A percentile compares a stretch with the other conserved stretches of the same genome.
These are phyloP conservation scores for Nigrospora sphaerica DNA, from an alignment of 2,329 filamentous ascomycete species.

Conservation along the genomic window DNA sequence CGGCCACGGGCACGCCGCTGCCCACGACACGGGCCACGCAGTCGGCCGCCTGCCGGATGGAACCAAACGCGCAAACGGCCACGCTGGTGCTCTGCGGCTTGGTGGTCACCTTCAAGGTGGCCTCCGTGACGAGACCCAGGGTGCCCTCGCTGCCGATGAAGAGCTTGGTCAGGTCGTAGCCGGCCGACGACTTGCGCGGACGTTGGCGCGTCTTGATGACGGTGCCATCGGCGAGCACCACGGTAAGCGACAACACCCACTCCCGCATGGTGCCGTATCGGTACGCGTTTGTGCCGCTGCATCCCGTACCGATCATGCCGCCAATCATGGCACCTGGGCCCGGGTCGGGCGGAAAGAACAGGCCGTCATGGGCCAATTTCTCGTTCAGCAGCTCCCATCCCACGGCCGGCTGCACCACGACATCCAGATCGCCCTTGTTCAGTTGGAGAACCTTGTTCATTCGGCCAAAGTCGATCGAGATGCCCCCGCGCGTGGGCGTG, in stretches of 20 bases:
- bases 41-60: slow-evolving; percentile 56
- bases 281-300: slow-evolving; percentile 72
- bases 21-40: slow-evolving; percentile 67
- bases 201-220: slow-evolving; percentile 73
- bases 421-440: slow-evolving; percentile 61
- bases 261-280: slow-evolving; percentile 85
- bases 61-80: slow-evolving; percentile 47
- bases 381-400: slow-evolving; percentile 77
- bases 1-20: slow-evolving; percentile 67
- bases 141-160: slow-evolving; percentile 83
- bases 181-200: slow-evolving; percentile 70
- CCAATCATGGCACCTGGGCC: slow-evolving; percentile 81
- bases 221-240: slow-evolving; percentile 76
- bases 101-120: slow-evolving; percentile 67
- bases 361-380: slow-evolving; percentile 55
- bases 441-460: slow-evolving; percentile 67
- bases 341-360: slow-evolving; percentile 83
- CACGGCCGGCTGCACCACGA: slow-evolving; percentile 65
- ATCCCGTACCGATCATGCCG: slow-evolving; percentile 65
- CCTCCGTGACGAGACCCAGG: slow-evolving; percentile 71
- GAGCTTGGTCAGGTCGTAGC: slow-evolving; percentile 73
- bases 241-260: slow-evolving; percentile 75
- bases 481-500: slow-evolving; percentile 63
- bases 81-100: slow-evolving; percentile 69
- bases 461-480: slow-evolving; percentile 67